phyloP scores from a whole-genome alignment of 1,139 yeast species.

The Debaryomycetaceae sp. region DNA sequence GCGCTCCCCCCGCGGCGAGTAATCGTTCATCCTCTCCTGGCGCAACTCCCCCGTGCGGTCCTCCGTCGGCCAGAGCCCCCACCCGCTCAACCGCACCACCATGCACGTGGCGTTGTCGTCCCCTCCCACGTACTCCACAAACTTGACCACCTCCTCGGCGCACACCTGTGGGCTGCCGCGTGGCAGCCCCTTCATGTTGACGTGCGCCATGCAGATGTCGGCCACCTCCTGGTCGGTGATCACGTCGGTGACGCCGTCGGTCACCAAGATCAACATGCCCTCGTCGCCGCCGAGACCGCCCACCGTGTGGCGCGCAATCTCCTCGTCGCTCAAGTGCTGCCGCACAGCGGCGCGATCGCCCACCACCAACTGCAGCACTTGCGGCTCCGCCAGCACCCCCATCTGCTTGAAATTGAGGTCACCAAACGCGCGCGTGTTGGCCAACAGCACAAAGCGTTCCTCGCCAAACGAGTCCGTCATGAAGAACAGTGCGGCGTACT shows the following conservation, averaged over 20 bases:
- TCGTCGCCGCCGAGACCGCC: constrained; percentile 74
- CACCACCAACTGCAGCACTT: constrained; percentile 60
- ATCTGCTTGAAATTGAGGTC: constrained; percentile 73
- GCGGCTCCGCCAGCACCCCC: constrained; percentile 94
- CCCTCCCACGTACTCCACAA: constrained; percentile 83
- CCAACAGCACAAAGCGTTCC: constrained; percentile 75
- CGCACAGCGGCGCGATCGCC: constrained; percentile 46
- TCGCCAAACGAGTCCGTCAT: constrained; percentile 93
- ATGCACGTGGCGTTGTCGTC: constrained; percentile 93
- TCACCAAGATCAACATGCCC: constrained; percentile 68
- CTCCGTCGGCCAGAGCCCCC: constrained; percentile 87
- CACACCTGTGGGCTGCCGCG: constrained; percentile 81
- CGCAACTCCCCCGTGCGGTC: constrained; percentile 83
- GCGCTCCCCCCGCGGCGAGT: constrained; percentile 31
- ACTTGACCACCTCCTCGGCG: constrained; percentile 79
- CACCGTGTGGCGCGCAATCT: constrained; percentile 36
- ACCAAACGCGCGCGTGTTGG: constrained; percentile 93
- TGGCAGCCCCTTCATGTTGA: constrained; percentile 60
- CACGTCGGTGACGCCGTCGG: constrained; percentile 83
- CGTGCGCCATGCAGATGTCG: constrained; percentile 74
- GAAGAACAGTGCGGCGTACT: constrained; percentile 68
- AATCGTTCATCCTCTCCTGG: constrained; percentile 63
- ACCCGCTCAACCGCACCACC: constrained; percentile 74
- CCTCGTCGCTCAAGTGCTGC: constrained; percentile 31
- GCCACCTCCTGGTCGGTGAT: constrained; percentile 88